Evolutionary conservation across 2,329 filamentous ascomycete genomes (phyloP).

Genomic region (Neodidymelliopsis sp.): DNA sequence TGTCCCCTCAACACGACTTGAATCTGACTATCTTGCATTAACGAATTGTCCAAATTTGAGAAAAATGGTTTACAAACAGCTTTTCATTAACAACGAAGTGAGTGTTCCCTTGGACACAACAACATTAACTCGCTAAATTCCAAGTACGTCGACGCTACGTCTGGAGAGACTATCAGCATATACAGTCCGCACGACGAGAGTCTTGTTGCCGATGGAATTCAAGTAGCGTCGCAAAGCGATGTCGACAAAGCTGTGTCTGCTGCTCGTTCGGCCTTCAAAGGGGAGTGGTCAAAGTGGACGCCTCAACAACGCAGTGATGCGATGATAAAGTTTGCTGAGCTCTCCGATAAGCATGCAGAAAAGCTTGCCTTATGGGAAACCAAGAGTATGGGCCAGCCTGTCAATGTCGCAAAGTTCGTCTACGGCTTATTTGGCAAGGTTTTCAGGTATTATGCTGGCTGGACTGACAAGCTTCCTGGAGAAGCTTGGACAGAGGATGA

Average conservation of each 20-base stretch:
- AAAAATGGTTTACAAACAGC: constrained; percentile 25
- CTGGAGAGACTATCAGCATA: constrained; percentile 30
- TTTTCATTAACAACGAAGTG: constrained; percentile 43
- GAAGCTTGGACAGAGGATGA: constrained; percentile 22
- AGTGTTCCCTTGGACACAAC: neutral
- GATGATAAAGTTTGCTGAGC: constrained; percentile 36
- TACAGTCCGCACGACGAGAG: constrained; percentile 36
- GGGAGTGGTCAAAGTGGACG: constrained; percentile 31
- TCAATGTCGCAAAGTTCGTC: constrained; percentile 15
- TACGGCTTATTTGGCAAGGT: constrained; percentile 15
- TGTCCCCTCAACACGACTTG: too few species aligned
- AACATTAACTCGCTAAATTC: neutral
- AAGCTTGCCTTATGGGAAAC: constrained; percentile 21
- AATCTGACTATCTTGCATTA: too few species aligned
- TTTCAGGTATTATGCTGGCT: constrained; percentile 35
- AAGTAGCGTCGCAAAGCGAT: constrained; percentile 31
- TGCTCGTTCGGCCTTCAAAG: constrained; percentile 33
- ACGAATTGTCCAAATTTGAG: neutral
- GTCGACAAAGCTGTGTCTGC: constrained; percentile 38
- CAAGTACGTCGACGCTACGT: constrained; percentile 35
- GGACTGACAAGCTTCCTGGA: constrained; percentile 29
- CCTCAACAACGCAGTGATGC: constrained; percentile 29
- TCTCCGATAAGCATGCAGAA: constrained; percentile 28
- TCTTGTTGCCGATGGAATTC: constrained; percentile 31
- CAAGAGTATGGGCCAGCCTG: constrained; percentile 27